Evolutionary conservation across 2,329 filamentous ascomycete species (phyloP).

Genomic region (Fulvia fulva): DNA sequence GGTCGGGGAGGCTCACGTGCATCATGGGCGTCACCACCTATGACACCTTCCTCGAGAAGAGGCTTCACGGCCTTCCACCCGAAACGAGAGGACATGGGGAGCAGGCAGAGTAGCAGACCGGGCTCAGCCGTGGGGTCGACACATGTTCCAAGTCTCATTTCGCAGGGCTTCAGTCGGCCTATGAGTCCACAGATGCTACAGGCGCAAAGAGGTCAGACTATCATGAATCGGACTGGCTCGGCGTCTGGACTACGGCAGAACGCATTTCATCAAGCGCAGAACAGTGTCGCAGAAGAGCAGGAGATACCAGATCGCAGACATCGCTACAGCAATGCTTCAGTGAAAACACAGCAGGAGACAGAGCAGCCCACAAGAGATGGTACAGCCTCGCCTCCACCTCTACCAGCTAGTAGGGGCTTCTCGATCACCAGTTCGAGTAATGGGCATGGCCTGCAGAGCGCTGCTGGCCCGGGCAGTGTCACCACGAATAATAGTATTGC

Average conservation of each 20-base stretch:
- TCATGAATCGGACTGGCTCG: slow-evolving; percentile 11
- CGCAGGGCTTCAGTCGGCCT: slow-evolving; percentile 88
- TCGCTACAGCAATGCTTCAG: slow-evolving; percentile 58
- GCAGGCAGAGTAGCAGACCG: slow-evolving; percentile 30
- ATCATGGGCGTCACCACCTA: background rate
- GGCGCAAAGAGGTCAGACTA: slow-evolving; percentile 68
- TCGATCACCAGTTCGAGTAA: slow-evolving; percentile 42
- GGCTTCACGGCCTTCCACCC: slow-evolving; percentile 7
- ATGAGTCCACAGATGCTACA: slow-evolving; percentile 96
- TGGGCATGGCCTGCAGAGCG: slow-evolving; percentile 2
- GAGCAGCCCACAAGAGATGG: slow-evolving; percentile 39
- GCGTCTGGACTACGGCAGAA: slow-evolving; percentile 29
- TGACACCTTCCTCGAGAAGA: background rate
- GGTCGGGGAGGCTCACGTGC: background rate
- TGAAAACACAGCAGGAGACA: slow-evolving; percentile 40
- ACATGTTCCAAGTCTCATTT: slow-evolving; percentile 84
- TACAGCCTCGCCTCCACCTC: slow-evolving; percentile 35
- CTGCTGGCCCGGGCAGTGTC: slow-evolving; percentile 39
- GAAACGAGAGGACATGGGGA: slow-evolving; percentile 23
- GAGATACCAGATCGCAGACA: slow-evolving; percentile 42
- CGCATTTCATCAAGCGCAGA: slow-evolving; percentile 1
- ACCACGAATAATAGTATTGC: slow-evolving; percentile 74
- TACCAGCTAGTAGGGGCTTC: slow-evolving; percentile 71
- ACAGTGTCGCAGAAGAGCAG: slow-evolving; percentile 18
- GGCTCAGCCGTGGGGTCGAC: slow-evolving; percentile 69